Conservation (phyloP, 371 early-diverging fungal genomes). For the Mucor piriformis region DNA sequence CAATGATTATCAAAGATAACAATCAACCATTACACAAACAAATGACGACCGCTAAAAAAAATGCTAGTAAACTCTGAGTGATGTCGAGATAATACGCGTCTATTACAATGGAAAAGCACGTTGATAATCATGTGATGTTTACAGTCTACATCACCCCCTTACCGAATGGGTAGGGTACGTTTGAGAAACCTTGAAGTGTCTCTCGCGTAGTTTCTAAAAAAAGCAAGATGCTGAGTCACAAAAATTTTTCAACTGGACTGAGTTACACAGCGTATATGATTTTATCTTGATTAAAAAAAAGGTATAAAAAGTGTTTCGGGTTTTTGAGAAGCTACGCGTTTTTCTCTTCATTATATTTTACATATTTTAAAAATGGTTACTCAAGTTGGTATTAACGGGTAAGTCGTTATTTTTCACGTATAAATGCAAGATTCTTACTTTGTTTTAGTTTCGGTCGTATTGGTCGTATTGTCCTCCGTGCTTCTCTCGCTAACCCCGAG, state of each 20-base stretch:
- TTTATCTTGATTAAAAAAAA: slow-evolving; percentile 24
- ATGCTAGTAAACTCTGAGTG: not conserved
- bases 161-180: slow-evolving; percentile 6
- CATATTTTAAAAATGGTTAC: slow-evolving; percentile 26
- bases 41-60: slow-evolving; percentile 11
- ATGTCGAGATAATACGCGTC: slow-evolving; percentile 3
- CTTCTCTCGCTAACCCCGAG: slow-evolving; percentile 70
- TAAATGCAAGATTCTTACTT: slow-evolving; percentile 27
- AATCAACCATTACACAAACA: slow-evolving; percentile 23
- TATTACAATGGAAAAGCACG: not conserved
- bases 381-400: slow-evolving; percentile 41
- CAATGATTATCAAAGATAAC: slow-evolving; percentile 21
- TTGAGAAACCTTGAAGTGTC: not conserved
- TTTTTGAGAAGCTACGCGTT: slow-evolving; percentile 8
- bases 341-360: slow-evolving; percentile 8
- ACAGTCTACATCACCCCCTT: too few relatives aligned
- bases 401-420: slow-evolving; percentile 17
- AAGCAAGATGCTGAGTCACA: slow-evolving; percentile 2
- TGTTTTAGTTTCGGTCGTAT: slow-evolving; percentile 89
- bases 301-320: slow-evolving; percentile 15
- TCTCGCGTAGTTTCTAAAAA: not conserved
- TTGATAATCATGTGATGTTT: not conserved
- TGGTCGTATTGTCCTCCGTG: slow-evolving; percentile 98
- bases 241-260: not conserved
- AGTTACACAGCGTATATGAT: slow-evolving; percentile 8